Conservation (phyloP, 768 basidiomycete species). For the Podaxis sp. region DNA sequence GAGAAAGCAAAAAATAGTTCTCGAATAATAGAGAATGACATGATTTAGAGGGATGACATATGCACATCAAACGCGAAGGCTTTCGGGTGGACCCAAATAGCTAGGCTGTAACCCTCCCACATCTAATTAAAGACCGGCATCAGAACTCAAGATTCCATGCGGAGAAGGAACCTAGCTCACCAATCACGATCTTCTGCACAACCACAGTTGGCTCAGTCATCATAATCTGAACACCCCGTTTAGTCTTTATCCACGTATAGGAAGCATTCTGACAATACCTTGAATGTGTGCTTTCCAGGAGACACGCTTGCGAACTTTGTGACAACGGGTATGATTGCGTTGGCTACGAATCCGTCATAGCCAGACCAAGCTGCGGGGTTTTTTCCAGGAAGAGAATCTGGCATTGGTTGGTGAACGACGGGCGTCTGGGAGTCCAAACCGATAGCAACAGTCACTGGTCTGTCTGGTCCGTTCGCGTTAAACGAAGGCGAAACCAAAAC, state of each 20-base stretch:
- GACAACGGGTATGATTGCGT: slow-evolving; percentile 42
- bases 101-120: slow-evolving; percentile 52
- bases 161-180: slow-evolving; percentile 27
- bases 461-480: slow-evolving; percentile 48
- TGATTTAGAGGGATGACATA: not conserved
- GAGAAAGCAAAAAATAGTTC: not conserved
- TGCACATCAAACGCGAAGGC: slow-evolving; percentile 27
- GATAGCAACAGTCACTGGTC: slow-evolving; percentile 50
- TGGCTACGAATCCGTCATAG: slow-evolving; percentile 50
- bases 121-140: slow-evolving; percentile 32
- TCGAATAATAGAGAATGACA: not conserved
- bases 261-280: slow-evolving; percentile 29
- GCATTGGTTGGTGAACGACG: slow-evolving; percentile 37
- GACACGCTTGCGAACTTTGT: slow-evolving; percentile 37
- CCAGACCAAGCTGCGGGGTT: slow-evolving; percentile 47
- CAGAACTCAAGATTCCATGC: not conserved
- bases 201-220: slow-evolving; percentile 60
- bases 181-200: slow-evolving; percentile 59
- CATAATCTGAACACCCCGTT: slow-evolving; percentile 35
- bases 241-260: not conserved
- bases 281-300: slow-evolving; percentile 59
- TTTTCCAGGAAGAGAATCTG: slow-evolving; percentile 47
- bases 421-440: slow-evolving; percentile 44
- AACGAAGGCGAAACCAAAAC: slow-evolving; percentile 49
- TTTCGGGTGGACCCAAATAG: slow-evolving; percentile 68